phyloP scores from a whole-genome alignment of 495 filamentous ascomycete genomes.

The Podospora anserina region DNA sequence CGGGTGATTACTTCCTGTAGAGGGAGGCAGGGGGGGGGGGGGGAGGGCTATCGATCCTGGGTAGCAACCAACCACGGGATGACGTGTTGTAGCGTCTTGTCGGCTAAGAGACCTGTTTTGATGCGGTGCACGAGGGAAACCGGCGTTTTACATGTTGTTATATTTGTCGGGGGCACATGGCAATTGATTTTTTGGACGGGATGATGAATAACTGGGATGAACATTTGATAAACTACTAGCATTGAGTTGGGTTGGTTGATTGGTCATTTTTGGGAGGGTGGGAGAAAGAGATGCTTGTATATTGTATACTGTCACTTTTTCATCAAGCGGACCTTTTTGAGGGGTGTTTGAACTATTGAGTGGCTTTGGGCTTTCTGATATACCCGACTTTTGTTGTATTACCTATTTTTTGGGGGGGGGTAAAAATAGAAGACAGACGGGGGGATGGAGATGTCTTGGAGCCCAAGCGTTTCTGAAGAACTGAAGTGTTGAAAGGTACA shows the following conservation, averaged over 20 bases:
- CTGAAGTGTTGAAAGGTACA: too few species aligned
- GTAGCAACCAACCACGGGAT: neutral
- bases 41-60: neutral
- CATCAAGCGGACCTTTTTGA: neutral
- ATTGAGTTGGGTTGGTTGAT: neutral
- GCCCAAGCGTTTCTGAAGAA: neutral
- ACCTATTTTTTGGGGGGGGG: neutral
- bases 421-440: neutral
- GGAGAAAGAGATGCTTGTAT: neutral
- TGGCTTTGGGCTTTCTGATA: neutral
- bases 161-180: neutral
- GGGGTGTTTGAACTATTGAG: neutral
- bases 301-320: neutral
- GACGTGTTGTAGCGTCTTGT: neutral
- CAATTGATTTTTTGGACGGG: neutral
- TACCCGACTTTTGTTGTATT: neutral
- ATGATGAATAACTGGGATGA: neutral
- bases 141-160: neutral
- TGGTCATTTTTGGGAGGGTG: too few species aligned
- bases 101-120: neutral
- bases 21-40: neutral
- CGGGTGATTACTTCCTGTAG: slow-evolving; percentile 93
- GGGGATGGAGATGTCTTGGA: neutral
- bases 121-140: neutral
- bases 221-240: neutral